Percentiles rank a stretch among this genome's conserved stretches.
Evolutionary conservation across 129 eudicot species (phyloP).

Genomic region (Scalesia atractyloides): DNA sequence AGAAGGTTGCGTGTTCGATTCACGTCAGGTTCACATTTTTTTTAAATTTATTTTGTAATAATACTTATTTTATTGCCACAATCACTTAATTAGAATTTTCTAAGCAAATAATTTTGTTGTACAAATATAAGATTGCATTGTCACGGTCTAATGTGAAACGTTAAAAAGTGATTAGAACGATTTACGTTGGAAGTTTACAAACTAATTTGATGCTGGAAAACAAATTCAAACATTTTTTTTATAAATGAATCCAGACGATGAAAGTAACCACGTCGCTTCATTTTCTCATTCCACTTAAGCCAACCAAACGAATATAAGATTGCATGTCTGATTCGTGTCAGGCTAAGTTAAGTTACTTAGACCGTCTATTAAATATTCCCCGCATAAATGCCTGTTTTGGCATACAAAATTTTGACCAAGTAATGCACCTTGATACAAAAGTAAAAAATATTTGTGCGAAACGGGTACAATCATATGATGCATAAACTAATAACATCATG

Average conservation of each 20-base stretch:
- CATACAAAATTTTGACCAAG: not conserved
- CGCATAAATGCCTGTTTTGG: not conserved
- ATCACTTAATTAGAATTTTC: no score
- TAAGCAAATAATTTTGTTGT: no score
- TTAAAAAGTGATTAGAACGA: no score
- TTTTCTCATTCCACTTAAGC: conserved; percentile 29
- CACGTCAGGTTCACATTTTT: conserved; percentile 66
- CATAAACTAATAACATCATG: conserved; percentile 12
- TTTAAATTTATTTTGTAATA: no score
- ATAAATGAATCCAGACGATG: not conserved
- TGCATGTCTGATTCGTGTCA: conserved; percentile 16
- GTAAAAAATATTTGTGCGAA: not conserved
- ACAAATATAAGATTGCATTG: no score
- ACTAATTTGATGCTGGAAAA: not conserved
- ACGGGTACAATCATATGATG: conserved; percentile 10
- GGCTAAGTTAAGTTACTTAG: conserved; percentile 15
- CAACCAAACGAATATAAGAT: conserved; percentile 21
- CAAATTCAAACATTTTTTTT: not conserved
- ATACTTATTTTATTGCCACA: no score
- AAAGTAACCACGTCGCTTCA: conserved; percentile 6
- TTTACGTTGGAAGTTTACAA: not conserved
- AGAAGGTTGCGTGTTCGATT: conserved; percentile 95
- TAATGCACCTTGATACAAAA: conserved; percentile 1
- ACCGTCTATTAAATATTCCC: not conserved
- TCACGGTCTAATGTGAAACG: no score